phyloP scores from a whole-genome alignment of 2,329 filamentous ascomycete species.

The Phoma herbarum region DNA sequence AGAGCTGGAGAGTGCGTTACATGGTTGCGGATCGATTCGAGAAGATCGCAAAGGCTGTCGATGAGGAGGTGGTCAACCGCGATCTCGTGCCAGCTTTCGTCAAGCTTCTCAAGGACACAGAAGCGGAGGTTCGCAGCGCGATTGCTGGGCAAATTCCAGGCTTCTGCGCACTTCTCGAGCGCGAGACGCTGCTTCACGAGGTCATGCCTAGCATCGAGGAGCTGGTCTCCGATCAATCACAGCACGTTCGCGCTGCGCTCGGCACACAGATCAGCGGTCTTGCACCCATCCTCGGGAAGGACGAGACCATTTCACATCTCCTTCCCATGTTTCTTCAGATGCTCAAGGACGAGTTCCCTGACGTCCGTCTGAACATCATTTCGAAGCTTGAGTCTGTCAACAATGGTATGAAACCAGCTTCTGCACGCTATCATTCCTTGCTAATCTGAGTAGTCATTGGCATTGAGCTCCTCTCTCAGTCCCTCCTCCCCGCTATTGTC shows the following conservation, averaged over 20 bases:
- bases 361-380: conserved; percentile 98
- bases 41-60: conserved; percentile 98
- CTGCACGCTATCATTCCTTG: neutral
- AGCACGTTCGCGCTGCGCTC: conserved; percentile 94
- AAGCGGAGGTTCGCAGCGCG: conserved; percentile 95
- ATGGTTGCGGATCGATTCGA: conserved; percentile 99
- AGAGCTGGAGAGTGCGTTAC: conserved; percentile 98
- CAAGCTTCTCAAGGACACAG: conserved; percentile 96
- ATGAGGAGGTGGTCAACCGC: conserved; percentile 92
- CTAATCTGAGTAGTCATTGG: conserved; percentile 76
- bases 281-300: conserved; percentile 95
- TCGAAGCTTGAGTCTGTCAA: conserved; percentile 99
- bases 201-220: conserved; percentile 98
- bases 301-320: conserved; percentile 96
- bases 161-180: conserved; percentile 90
- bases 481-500: conserved; percentile 94
- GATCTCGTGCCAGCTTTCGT: conserved; percentile 97
- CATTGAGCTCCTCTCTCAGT: conserved; percentile 95
- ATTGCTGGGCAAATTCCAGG: conserved; percentile 96
- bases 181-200: conserved; percentile 86
- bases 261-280: conserved; percentile 97
- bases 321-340: conserved; percentile 99
- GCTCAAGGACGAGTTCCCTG: conserved; percentile 99
- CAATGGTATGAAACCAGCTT: conserved; percentile 69
- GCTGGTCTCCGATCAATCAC: conserved; percentile 92